Evolutionary conservation across 2,329 filamentous ascomycete genomes (phyloP), one percentile per base, ranked within the genome.

Genomic region (Aspergillus quadrilineatus): DNA sequence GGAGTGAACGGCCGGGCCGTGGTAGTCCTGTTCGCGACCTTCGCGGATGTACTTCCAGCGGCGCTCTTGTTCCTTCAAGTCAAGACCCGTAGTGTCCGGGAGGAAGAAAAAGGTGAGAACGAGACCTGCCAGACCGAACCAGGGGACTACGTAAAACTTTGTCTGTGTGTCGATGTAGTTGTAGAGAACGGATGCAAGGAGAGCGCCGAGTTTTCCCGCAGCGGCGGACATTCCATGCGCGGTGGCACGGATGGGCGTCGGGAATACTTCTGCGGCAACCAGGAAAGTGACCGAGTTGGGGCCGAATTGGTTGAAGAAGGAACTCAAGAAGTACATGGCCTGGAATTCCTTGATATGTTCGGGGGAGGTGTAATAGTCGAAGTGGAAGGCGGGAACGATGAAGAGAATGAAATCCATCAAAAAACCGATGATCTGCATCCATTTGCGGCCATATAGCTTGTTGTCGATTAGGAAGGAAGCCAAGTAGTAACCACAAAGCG

Each of bases 281-380:
- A 97, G 85, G 89, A 97, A 97, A 60, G 92, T 96, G 68, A 97
- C 92, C 46, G 86, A 88, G 83, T 97, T 97, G 75, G 93, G 93
- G 10, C 93, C 93, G 69, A 97, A 97, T 74, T 97, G 93, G 83
- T 97, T 97, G 87, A 97, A 97, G 82, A 97, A 97, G 26, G 90
- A 96, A 6, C 91, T 96, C 65, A 97, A 75, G 79, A 96, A 97
- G 83, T 97, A 97, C 91, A 97, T 96, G 71, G 92, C 86, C 80
- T 97, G 92, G 87, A 97, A 97, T n/a, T 82, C 80, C 69, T 90
- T 86, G 73, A 97, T 88, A 67, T 90, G 85, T 5, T 80, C 79
- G 1, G 82, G 78, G 49, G 80, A 80, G 17, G 84, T 91, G 80
- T 92, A 97, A 84, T 94, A 92, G 0, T 89, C 73, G 79, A 87